Conservation (phyloP, 805 yeast species). For the Peterozyma xylosa region DNA sequence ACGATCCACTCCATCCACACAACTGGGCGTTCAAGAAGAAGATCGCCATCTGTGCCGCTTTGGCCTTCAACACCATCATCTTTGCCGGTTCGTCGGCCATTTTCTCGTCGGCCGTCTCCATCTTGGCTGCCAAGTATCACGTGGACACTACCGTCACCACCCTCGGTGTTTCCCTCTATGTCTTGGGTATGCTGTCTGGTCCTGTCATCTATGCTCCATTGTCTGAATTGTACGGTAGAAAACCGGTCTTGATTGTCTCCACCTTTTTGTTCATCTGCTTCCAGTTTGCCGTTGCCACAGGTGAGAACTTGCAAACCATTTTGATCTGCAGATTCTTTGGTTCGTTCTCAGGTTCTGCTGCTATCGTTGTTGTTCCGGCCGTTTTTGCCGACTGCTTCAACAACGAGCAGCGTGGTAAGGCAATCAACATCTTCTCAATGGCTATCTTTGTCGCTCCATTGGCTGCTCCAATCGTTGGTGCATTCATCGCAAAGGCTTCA, state of each 20-base stretch:
- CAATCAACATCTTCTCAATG: constrained; percentile 63
- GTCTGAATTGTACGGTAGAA: constrained; percentile 73
- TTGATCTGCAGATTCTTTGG: constrained; percentile 73
- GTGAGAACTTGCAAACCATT: constrained; percentile 69
- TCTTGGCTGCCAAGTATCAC: constrained; percentile 41
- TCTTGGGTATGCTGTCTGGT: constrained; percentile 87
- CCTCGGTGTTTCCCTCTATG: constrained; percentile 72
- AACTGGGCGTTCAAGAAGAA: constrained; percentile 58
- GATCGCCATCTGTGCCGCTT: constrained; percentile 28
- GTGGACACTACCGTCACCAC: constrained; percentile 65
- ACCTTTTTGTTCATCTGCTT: constrained; percentile 50
- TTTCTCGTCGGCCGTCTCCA: constrained; percentile 55
- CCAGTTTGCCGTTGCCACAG: constrained; percentile 69
- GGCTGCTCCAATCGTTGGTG: constrained; percentile 74
- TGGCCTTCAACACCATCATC: constrained; percentile 35
- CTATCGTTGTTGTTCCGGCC: constrained; percentile 82
- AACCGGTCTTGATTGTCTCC: constrained; percentile 51
- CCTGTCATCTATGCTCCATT: constrained; percentile 88
- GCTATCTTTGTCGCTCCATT: constrained; percentile 77
- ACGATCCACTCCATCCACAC: constrained; percentile 75
- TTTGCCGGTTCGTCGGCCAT: constrained; percentile 77
- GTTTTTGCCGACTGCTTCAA: constrained; percentile 76
- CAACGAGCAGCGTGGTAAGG: constrained; percentile 62
- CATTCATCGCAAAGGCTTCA: constrained; percentile 42
- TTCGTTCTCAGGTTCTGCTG: constrained; percentile 79